phyloP scores from a whole-genome alignment of 768 basidiomycete species.

The Agrocybe pediades region DNA sequence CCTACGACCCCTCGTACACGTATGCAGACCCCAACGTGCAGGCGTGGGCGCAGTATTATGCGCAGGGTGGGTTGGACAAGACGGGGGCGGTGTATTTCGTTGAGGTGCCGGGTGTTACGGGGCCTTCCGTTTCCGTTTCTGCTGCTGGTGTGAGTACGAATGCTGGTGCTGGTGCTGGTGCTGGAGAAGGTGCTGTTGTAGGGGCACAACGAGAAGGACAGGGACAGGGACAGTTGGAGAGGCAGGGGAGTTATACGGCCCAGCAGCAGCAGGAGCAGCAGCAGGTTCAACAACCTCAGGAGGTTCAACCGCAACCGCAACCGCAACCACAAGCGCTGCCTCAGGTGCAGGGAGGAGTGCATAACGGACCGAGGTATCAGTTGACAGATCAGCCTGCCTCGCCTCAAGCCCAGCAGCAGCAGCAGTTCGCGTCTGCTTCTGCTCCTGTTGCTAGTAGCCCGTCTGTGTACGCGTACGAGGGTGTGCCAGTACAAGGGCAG shows the following conservation, averaged over 20 bases:
- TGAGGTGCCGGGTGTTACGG: conserved; percentile 74
- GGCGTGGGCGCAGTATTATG: conserved; percentile 87
- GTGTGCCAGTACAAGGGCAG: too few relatives aligned
- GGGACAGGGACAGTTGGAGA: conserved; percentile 15
- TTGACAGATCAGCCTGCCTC: neutral
- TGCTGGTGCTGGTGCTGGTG: too few relatives aligned
- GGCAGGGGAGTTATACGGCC: too few relatives aligned
- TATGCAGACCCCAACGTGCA: conserved; percentile 83
- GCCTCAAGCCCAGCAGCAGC: neutral
- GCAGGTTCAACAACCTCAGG: conserved; percentile 19
- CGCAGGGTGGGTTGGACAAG: conserved; percentile 71
- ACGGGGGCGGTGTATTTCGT: conserved; percentile 83
- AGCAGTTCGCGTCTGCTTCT: too few relatives aligned
- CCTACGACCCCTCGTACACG: conserved; percentile 63
- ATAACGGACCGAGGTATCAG: neutral
- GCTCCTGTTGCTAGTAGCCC: too few relatives aligned
- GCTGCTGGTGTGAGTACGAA: too few relatives aligned
- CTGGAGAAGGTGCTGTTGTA: too few relatives aligned
- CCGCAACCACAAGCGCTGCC: conserved; percentile 14
- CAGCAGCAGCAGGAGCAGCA: conserved; percentile 24
- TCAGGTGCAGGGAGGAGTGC: neutral
- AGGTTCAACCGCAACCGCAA: conserved; percentile 18
- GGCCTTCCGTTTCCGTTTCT: conserved; percentile 21
- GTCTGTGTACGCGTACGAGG: too few relatives aligned
- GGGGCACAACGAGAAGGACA: conserved; percentile 21